Base-by-base conservation (phyloP, 805 yeast genomes). In the Kodamaea fukazawae region DNA sequence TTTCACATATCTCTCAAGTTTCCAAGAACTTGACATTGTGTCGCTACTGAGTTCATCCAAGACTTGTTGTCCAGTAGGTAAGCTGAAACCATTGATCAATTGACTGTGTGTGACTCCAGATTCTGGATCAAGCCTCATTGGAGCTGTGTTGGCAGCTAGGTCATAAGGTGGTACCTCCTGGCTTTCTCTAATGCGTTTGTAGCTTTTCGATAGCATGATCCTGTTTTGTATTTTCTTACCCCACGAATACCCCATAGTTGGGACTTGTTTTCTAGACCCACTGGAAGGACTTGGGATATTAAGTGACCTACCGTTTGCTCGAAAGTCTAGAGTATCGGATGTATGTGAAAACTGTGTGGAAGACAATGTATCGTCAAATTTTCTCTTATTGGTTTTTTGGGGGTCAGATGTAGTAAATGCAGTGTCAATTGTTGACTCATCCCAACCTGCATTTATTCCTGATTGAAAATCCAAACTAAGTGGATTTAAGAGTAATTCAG, bases 201-300 rank as follows among this genome's bases (percentile, higher is more conserved):
- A 65, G 5, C 53, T 35, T 39, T 65, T 65, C 54, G 48, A 49
- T 3, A 64, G 42, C 39, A 62, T 38, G 4, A 65, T 47, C 27
- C 64, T 44, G 11, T 53, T 51, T 9, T 43, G 41, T 9, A 63
- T 53, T 10, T 54, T 45, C 25, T 55, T 55, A 2, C 57, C 44
- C 70, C 70, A 65, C 2, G 53, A 51, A 35, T 61, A 60, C 1
- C 69, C 70, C 22, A 65, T 48, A 13, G 65, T 53, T 1, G 70
- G 68, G 1, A 63, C 57, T 12, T 49, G 49, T 23, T 36, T 47
- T 23, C 51, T 57, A 12, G 59, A 7, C n/a, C 13, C 13, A 12
- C 7, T 27, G 15, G 7, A 27, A 27, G 9, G 30, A 14, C 15
- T 27, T 6, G 7, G 30, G 9, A 12, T n/a, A n/a, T n/a, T n/a